Evolutionary conservation across 768 basidiomycete species (phyloP).

Genomic region (Lentinula aciculospora): DNA sequence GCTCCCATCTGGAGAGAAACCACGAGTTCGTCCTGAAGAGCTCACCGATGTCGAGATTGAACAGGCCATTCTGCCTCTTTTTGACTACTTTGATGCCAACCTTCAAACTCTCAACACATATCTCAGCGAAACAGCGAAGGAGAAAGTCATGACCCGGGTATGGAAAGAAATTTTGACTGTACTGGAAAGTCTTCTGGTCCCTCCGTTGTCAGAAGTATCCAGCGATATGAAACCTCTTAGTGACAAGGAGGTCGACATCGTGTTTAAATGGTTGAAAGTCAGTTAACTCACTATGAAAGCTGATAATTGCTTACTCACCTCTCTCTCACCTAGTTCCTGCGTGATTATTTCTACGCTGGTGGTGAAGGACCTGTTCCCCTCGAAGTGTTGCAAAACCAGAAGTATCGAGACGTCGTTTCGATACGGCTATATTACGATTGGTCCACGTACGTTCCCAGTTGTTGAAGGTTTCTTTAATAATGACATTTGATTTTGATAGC

Average conservation of each 20-base stretch:
- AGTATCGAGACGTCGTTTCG: constrained; percentile 87
- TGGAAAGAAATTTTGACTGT: constrained; percentile 94
- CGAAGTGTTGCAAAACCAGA: constrained; percentile 86
- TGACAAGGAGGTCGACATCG: constrained; percentile 97
- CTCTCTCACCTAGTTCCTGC: constrained; percentile 61
- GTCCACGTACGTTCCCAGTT: constrained; percentile 59
- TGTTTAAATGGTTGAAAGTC: constrained; percentile 98
- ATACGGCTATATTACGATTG: constrained; percentile 96
- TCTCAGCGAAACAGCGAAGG: constrained; percentile 77
- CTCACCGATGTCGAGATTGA: constrained; percentile 94
- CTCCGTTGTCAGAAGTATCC: constrained; percentile 77
- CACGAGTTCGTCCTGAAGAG: constrained; percentile 71
- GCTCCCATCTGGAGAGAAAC: constrained; percentile 67
- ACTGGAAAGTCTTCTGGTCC: constrained; percentile 85
- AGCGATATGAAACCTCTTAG: constrained; percentile 89
- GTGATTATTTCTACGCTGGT: constrained; percentile 92
- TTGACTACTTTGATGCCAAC: constrained; percentile 96
- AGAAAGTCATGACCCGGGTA: constrained; percentile 86
- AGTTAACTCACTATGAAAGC: not conserved
- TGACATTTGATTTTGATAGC: constrained; percentile 26
- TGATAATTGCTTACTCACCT: constrained; percentile 6
- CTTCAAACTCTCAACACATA: constrained; percentile 87
- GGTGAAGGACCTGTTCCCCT: constrained; percentile 89
- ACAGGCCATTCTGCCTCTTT: constrained; percentile 82
- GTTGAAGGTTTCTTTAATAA: not conserved